Conservation (phyloP, 805 yeast genomes). For the Teunomyces pallodes region DNA sequence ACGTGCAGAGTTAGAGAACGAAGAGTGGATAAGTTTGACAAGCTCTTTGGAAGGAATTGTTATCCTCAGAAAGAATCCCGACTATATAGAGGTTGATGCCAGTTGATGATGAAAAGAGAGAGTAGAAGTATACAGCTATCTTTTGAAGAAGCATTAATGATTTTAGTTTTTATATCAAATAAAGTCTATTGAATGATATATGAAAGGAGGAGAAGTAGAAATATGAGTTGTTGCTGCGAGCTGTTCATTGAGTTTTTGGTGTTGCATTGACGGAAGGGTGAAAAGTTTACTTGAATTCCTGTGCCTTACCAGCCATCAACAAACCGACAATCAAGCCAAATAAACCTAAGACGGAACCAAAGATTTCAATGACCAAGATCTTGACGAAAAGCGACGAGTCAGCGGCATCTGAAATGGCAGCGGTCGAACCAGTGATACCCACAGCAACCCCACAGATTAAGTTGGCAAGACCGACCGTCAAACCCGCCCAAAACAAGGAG, state of each 20-base stretch:
- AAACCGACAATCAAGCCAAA: slow-evolving; percentile 96
- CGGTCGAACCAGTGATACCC: slow-evolving; percentile 98
- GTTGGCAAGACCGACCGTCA: slow-evolving; percentile 91
- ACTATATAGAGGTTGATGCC: slow-evolving; percentile 61
- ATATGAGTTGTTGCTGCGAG: no score
- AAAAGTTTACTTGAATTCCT: slow-evolving; percentile 63
- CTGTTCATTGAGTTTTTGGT: no score
- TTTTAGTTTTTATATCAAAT: background rate
- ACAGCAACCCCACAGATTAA: slow-evolving; percentile 96
- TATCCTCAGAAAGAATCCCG: slow-evolving; percentile 87
- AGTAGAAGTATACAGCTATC: background rate
- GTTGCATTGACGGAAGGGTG: no score
- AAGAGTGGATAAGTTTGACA: slow-evolving; percentile 82
- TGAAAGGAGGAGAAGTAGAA: slow-evolving; percentile 1
- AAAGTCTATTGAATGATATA: slow-evolving; percentile 1
- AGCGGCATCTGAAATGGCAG: slow-evolving; percentile 97
- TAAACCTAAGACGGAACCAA: slow-evolving; percentile 93
- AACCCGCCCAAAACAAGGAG: slow-evolving; percentile 96
- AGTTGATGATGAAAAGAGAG: background rate
- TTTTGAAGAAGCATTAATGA: no score
- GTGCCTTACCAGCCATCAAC: slow-evolving; percentile 94
- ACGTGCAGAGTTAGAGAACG: slow-evolving; percentile 89
- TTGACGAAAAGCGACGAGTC: slow-evolving; percentile 93
- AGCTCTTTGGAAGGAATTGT: slow-evolving; percentile 90
- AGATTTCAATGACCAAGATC: slow-evolving; percentile 94